Evolutionary conservation across 73 alveolate genomes (phyloP).

Genomic region (Durusdinium trenchii): DNA sequence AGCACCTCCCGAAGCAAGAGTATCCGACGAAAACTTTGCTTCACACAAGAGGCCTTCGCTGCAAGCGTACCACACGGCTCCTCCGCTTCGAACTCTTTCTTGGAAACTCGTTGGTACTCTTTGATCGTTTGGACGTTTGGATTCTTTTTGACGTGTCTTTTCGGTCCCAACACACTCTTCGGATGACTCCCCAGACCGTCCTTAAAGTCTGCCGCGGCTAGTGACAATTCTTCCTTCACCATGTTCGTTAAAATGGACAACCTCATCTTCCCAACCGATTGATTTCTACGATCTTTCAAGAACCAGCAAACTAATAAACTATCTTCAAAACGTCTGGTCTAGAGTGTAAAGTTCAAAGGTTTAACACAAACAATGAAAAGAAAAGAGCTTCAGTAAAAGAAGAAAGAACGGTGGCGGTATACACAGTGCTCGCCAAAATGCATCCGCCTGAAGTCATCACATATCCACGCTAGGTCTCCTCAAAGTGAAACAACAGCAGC

Average conservation of each 20-base stretch:
- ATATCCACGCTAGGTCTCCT: slow-evolving; percentile 63
- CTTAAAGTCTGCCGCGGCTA: background rate
- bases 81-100: background rate
- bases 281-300: background rate
- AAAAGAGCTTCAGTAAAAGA: background rate
- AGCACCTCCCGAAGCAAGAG: background rate
- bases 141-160: no score
- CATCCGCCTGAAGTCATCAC: slow-evolving; percentile 10
- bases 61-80: slow-evolving; percentile 41
- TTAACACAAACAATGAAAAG: background rate
- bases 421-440: background rate
- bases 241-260: background rate
- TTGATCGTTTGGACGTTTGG: no score
- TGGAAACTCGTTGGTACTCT: no score
- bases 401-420: no score
- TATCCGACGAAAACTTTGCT: background rate
- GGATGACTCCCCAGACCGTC: no score
- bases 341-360: background rate
- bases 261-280: background rate
- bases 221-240: slow-evolving; percentile 36
- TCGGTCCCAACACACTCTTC: no score
- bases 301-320: background rate
- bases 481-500: background rate
- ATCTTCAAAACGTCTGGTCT: background rate
- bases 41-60: slow-evolving; percentile 6